These are phyloP conservation scores for Talaromyces verruculosus DNA, from an alignment of 2,329 filamentous ascomycete species.

Conservation along the genomic window DNA sequence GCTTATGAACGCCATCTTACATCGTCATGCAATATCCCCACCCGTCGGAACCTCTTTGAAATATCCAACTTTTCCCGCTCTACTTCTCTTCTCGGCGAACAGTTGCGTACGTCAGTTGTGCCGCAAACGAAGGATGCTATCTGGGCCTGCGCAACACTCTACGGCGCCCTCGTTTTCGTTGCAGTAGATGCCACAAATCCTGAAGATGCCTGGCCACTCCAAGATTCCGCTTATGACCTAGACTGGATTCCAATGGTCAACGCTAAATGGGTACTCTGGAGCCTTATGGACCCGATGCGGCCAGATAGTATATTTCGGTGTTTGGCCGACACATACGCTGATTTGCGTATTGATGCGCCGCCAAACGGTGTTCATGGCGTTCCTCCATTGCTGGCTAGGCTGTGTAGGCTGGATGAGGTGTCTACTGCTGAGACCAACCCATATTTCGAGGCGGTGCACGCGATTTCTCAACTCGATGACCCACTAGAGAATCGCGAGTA, in stretches of 20 bases:
- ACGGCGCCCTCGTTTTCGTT: slow-evolving; percentile 45
- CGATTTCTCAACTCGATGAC: slow-evolving; percentile 34
- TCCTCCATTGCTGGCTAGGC: slow-evolving; percentile 23
- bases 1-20: slow-evolving; percentile 33
- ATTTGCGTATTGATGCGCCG: slow-evolving; percentile 39
- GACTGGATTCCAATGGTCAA: slow-evolving; percentile 60
- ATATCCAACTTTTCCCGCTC: slow-evolving; percentile 48
- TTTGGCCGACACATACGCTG: slow-evolving; percentile 34
- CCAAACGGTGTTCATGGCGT: slow-evolving; percentile 28
- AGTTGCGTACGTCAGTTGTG: slow-evolving; percentile 37
- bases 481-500: slow-evolving; percentile 29
- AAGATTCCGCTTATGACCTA: slow-evolving; percentile 48
- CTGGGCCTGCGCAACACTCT: slow-evolving; percentile 49
- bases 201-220: slow-evolving; percentile 58
- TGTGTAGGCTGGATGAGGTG: slow-evolving; percentile 29
- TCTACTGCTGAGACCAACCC: slow-evolving; percentile 40
- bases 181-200: slow-evolving; percentile 43
- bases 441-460: slow-evolving; percentile 44
- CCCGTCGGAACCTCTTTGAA: slow-evolving; percentile 39
- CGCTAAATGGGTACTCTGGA: slow-evolving; percentile 57
- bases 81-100: slow-evolving; percentile 43
- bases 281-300: slow-evolving; percentile 51
- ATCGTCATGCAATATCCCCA: slow-evolving; percentile 14
- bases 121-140: slow-evolving; percentile 46
- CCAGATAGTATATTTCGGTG: slow-evolving; percentile 50